Evolutionary conservation across 768 basidiomycete genomes (phyloP).

Genomic region (Panellus pusillus): DNA sequence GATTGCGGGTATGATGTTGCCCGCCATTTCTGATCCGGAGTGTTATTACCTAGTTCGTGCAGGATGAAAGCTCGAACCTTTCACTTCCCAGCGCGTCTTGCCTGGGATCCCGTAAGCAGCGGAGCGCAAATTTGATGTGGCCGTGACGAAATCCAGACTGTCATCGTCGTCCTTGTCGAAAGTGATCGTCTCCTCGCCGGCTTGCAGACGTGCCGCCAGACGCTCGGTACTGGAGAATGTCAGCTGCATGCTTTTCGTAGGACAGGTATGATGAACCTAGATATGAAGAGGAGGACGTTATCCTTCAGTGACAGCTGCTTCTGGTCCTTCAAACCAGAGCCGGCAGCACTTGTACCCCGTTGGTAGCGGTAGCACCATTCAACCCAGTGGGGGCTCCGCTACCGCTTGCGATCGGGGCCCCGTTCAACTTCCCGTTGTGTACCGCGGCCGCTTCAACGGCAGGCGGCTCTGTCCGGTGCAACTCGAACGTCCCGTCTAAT

Average conservation of each 20-base stretch:
- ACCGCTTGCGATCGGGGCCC: conserved; percentile 22
- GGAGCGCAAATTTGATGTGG: conserved; percentile 90
- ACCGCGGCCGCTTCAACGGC: conserved; percentile 9
- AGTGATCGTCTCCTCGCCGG: conserved; percentile 69
- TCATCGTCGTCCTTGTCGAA: conserved; percentile 99
- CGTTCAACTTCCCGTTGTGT: conserved; percentile 12
- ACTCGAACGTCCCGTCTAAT: conserved; percentile 57
- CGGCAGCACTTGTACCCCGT: conserved; percentile 12
- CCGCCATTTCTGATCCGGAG: conserved; percentile 82
- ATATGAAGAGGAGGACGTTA: conserved; percentile 78
- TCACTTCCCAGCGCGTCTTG: conserved; percentile 96
- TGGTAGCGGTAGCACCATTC: conserved; percentile 28
- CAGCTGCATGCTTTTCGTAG: not conserved
- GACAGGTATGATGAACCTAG: conserved; percentile 55
- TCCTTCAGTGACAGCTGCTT: conserved; percentile 73
- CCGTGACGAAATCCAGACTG: conserved; percentile 94
- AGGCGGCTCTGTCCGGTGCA: conserved; percentile 31
- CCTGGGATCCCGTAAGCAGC: conserved; percentile 84
- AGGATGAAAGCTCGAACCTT: conserved; percentile 57
- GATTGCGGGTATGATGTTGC: conserved; percentile 99
- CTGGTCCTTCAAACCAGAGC: conserved; percentile 74
- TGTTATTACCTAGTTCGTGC: not conserved
- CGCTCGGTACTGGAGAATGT: conserved; percentile 66
- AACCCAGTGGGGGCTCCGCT: conserved; percentile 20
- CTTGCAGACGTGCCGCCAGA: conserved; percentile 64